These are phyloP conservation scores for Cetradonia linearis DNA, from an alignment of 495 filamentous ascomycete species.

Conservation along the genomic window DNA sequence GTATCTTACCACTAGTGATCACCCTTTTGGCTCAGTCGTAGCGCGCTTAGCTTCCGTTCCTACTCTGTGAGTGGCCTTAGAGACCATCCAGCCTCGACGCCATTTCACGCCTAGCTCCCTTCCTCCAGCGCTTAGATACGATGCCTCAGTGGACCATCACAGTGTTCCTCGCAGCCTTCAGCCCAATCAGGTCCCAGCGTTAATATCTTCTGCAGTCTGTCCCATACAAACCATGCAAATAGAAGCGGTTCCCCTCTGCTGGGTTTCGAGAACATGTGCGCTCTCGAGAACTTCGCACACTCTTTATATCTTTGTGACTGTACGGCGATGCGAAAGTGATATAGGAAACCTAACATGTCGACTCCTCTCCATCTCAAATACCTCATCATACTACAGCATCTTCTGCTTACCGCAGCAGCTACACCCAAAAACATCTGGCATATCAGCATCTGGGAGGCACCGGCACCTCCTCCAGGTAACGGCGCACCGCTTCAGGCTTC, in stretches of 20 bases:
- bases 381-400: constrained; percentile 2
- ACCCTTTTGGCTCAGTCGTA: too few relatives aligned
- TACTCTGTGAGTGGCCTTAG: too few relatives aligned
- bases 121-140: constrained; percentile 7
- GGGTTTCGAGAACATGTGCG: not conserved
- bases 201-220: constrained; percentile 8
- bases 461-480: constrained; percentile 48
- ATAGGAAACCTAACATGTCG: constrained; percentile 18
- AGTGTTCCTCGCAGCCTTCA: constrained; percentile 2
- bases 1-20: too few relatives aligned
- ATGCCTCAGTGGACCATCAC: constrained; percentile 10
- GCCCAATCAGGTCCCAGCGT: constrained; percentile 16
- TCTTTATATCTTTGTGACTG: constrained; percentile 4
- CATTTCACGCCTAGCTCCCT: not conserved
- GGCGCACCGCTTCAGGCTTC: constrained; percentile 44
- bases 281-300: constrained; percentile 5
- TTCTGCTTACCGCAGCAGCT: constrained; percentile 17
- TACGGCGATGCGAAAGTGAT: constrained; percentile 9
- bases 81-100: not conserved
- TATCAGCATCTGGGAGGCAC: constrained; percentile 44
- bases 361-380: constrained; percentile 11
- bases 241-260: constrained; percentile 7
- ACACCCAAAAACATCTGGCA: constrained; percentile 23
- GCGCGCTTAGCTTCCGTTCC: too few relatives aligned
- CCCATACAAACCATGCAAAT: constrained; percentile 11